Conservation (phyloP, 176 grass and related monocot species). For the Triticum timopheevii region DNA sequence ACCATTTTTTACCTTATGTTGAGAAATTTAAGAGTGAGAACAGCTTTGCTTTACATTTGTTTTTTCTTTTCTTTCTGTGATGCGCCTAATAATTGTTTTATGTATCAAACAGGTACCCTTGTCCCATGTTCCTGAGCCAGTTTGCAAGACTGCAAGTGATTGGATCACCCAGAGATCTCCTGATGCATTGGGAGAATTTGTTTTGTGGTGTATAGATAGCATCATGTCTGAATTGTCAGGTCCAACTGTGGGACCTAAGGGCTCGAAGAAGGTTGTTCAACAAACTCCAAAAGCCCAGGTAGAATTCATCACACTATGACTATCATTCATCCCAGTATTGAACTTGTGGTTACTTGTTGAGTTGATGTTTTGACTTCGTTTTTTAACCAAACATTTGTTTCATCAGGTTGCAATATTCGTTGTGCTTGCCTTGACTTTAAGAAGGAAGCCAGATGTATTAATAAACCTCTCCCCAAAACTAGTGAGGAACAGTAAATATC, state of each 20-base stretch:
- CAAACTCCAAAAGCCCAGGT: constrained; percentile 89
- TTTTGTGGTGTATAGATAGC: constrained; percentile 88
- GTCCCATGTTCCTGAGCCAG: constrained; percentile 72
- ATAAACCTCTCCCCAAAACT: constrained; percentile 56
- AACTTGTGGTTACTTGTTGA: not conserved
- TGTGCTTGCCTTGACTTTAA: constrained; percentile 86
- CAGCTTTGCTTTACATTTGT: not conserved
- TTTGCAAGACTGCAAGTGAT: constrained; percentile 72
- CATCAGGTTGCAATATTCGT: constrained; percentile 90
- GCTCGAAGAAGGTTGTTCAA: constrained; percentile 70
- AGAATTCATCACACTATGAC: not conserved
- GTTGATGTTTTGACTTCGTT: constrained; percentile 4
- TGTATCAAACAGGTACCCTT: constrained; percentile 63
- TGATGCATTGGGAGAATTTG: constrained; percentile 76
- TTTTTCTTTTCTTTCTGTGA: not conserved
- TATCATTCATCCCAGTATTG: constrained; percentile 2
- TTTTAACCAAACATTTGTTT: constrained; percentile 19
- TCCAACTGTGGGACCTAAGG: constrained; percentile 60
- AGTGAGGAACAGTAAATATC: constrained; percentile 73
- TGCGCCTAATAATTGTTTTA: constrained; percentile 32
- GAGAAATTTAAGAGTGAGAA: not conserved
- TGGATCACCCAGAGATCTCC: constrained; percentile 76
- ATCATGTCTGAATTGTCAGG: constrained; percentile 77
- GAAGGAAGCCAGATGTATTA: constrained; percentile 73
- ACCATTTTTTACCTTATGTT: not conserved